Percentiles rank a stretch among this genome's conserved stretches.
Evolutionary conservation across 2,329 filamentous ascomycete species (phyloP).

Genomic region (Catunica adiposa): DNA sequence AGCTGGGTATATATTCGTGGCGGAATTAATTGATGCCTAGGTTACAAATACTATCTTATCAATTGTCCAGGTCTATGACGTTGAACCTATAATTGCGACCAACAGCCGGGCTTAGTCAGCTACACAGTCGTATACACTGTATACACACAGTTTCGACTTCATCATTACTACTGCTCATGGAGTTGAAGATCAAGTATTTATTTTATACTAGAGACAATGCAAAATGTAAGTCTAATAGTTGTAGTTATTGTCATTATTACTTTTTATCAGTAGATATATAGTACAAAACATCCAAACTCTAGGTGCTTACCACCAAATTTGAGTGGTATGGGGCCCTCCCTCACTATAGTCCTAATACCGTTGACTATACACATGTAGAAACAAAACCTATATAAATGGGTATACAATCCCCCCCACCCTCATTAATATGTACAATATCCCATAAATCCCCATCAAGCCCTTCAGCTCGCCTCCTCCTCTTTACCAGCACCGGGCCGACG

Average conservation of each 20-base stretch:
- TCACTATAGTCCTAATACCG: background rate
- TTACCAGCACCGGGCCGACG: conserved; percentile 10
- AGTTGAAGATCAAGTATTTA: no score
- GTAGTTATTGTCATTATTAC: background rate
- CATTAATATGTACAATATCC: background rate
- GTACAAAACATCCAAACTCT: background rate
- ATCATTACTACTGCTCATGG: background rate
- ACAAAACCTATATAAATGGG: background rate
- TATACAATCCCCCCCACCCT: background rate
- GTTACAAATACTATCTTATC: background rate
- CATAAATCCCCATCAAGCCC: background rate
- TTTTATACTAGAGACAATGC: no score
- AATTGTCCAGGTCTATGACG: background rate
- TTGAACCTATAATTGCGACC: background rate
- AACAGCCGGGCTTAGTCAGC: background rate
- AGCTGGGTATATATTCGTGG: background rate
- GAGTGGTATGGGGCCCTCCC: background rate
- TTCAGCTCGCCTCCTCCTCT: background rate
- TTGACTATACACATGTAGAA: background rate
- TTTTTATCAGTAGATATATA: background rate
- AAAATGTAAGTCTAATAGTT: no score
- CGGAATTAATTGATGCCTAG: background rate
- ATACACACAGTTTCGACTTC: background rate
- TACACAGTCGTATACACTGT: background rate
- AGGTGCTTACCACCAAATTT: background rate